Base-by-base conservation (phyloP, 192 early-diverging fungal species). In the Pilaira anomala region DNA sequence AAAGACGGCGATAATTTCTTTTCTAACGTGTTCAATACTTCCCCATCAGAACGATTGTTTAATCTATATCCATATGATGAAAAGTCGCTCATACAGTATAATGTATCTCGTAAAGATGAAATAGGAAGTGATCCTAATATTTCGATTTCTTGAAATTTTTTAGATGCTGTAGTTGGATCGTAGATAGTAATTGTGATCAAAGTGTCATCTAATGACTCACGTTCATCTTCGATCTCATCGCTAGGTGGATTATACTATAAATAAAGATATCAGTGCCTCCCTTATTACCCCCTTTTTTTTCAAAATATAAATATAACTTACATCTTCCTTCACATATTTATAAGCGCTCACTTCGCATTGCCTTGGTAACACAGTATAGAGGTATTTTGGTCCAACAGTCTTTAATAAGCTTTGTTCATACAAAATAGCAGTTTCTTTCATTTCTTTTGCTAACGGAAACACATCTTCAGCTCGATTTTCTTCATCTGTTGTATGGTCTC, bases 141-240 rank as follows among this genome's bases (percentile, higher is more conserved):
- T 24, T 58, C 56, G 24, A 58, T 58, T 11, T 58, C 56, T 24
- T 58, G 56, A 5, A 58, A 41, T 0, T 39, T 36, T 16, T 22
- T 19, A 40, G 21, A 3, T 14, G 36, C 21, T 24, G 29, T 39
- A 3, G 22, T 13, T 25, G 36, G 18, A 22, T 22, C 40, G 14
- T 40, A 58, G 9, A 58, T 8, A 2, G 56, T 58, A 1, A 58
- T 14, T 42, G 56, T 58, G 5, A 42, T 19, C 8, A 58, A 28
- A 24, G 56, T 58, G 25, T 58, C 56, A 6, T 50, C 49, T 19
- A 55, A 18, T 0, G 44, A 46, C 4, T 19, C 13, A 4, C 18
- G 13, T 14, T 14, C 44, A 46, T 46, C 13, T 18, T 19, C 18
- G 5, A 46, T 19, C 4, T 46, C 44, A 16, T 13, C 18, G 5